Percentiles rank a stretch among this genome's conserved stretches.
Evolutionary conservation across 1,139 yeast genomes (phyloP).

Genomic region (Blastobotrys capitulatus): DNA sequence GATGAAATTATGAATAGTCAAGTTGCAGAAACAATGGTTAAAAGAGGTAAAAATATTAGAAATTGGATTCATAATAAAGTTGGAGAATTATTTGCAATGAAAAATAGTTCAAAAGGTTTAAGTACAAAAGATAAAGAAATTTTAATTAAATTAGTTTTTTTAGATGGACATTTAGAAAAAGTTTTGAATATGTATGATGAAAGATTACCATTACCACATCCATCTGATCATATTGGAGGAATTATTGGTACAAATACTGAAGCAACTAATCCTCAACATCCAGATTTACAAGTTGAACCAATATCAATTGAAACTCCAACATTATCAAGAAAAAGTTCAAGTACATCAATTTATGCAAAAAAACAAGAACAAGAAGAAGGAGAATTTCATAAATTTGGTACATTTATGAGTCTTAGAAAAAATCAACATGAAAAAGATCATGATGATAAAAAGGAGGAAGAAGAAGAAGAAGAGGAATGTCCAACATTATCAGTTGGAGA

Average conservation of each 20-base stretch:
- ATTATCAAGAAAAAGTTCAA: conserved; percentile 23
- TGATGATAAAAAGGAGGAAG: not conserved
- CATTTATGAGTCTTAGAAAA: conserved; percentile 18
- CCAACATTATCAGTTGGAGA: not conserved
- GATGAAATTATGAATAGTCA: conserved; percentile 16
- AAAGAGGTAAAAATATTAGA: conserved; percentile 28
- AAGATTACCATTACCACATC: conserved; percentile 2
- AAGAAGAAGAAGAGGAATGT: not conserved
- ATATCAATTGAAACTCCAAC: conserved; percentile 14
- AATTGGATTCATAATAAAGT: conserved; percentile 25
- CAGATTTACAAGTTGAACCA: conserved; percentile 24
- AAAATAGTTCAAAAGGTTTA: conserved; percentile 18
- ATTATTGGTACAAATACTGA: not conserved
- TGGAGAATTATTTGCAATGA: conserved; percentile 24
- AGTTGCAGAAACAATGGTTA: conserved; percentile 25
- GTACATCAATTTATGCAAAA: conserved; percentile 39
- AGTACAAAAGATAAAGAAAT: conserved; percentile 24
- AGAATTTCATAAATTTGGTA: conserved; percentile 78
- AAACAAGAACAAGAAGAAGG: conserved; percentile 89
- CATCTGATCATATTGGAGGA: conserved; percentile 4
- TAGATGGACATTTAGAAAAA: conserved; percentile 31
- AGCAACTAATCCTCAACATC: conserved; percentile 13
- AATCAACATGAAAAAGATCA: not conserved
- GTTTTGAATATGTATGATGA: conserved; percentile 25
- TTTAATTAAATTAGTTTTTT: conserved; percentile 31